Base-by-base conservation (phyloP, 2,329 filamentous ascomycete genomes). In the Mollisia scopiformis region DNA sequence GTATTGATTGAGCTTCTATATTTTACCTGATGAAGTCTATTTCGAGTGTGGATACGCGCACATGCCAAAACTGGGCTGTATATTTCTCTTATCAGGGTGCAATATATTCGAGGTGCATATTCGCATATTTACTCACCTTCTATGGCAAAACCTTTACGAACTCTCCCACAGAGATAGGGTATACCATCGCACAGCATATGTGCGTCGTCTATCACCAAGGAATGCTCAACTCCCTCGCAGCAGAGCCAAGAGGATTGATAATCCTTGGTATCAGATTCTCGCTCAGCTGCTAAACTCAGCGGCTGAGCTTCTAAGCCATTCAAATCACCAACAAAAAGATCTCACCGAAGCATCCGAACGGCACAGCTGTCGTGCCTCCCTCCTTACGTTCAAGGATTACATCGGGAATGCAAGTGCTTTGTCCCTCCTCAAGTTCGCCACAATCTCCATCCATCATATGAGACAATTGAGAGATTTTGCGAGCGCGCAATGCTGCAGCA, bases 151-250 rank as follows among this genome's bases (percentile, higher is more conserved):
- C 8, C 2, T 46, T 25, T 14, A 23, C 21, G 16, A 21, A 5
- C 41, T 46, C 19, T 3, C 7, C 19, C 2, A 23, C 19, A 14
- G 6, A 16, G 23, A 46, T 27, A 46, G 19, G 41, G 11, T 14
- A 46, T 46, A 21, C 6, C 35, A 52, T 52, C 25, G 56, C 47
- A 58, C 56, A 52, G n/a, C 56, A 58, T 52, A 58, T 58, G 47
- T 52, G 14, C 56, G 28, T 46, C 41, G 27, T 52, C 51, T 46
- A 33, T 28, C n/a, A 53, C 25, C 47, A 13, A 13, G 30, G 43
- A 50, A 57, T 30, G n/a, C n/a, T 7, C 41, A 25, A 35, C 5
- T 25, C 10, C 8, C 3, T 4, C 2, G 10, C 41, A 13, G 21
- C n/a, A n/a, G 25, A 53, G 25, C 27, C 47, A 52, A 43, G 46